phyloP scores from a whole-genome alignment of 2,329 filamentous ascomycete genomes.

The Periconia sp. region DNA sequence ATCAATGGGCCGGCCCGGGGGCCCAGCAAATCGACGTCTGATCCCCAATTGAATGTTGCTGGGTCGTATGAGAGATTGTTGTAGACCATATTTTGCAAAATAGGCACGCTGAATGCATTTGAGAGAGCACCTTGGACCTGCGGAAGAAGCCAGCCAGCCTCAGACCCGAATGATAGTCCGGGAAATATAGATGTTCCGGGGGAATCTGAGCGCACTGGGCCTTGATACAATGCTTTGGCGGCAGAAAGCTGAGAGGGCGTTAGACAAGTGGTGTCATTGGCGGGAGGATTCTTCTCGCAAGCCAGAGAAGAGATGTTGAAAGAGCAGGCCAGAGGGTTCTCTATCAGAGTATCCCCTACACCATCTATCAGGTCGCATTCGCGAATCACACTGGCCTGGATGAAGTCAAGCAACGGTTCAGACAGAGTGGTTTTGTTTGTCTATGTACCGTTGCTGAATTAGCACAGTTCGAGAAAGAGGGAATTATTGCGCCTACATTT shows the following conservation, averaged over 20 bases:
- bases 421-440: constrained; percentile 1
- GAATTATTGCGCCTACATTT: background rate
- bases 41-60: constrained; percentile 2
- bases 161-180: constrained; percentile 1
- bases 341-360: constrained; percentile 2
- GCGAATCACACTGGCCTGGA: constrained; percentile 1
- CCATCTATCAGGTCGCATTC: constrained; percentile 5
- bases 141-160: constrained; percentile 1
- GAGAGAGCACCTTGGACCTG: background rate
- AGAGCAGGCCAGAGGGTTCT: constrained; percentile 3
- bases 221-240: constrained; percentile 1
- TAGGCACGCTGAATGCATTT: background rate
- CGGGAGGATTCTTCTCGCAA: background rate
- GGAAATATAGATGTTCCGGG: background rate
- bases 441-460: no score
- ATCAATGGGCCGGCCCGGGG: background rate
- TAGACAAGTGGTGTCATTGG: constrained; percentile 1
- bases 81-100: constrained; percentile 1
- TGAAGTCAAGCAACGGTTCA: constrained; percentile 2
- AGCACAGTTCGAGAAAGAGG: background rate
- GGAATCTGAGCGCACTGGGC: constrained; percentile 1
- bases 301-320: constrained; percentile 4
- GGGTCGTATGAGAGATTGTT: constrained; percentile 1
- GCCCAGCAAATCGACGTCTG: background rate
- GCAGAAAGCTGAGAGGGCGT: constrained; percentile 1